Evolutionary conservation across 2,329 filamentous ascomycete species (phyloP), one percentile per base, ranked within the genome.

Genomic region (Sporothrix inflata): DNA sequence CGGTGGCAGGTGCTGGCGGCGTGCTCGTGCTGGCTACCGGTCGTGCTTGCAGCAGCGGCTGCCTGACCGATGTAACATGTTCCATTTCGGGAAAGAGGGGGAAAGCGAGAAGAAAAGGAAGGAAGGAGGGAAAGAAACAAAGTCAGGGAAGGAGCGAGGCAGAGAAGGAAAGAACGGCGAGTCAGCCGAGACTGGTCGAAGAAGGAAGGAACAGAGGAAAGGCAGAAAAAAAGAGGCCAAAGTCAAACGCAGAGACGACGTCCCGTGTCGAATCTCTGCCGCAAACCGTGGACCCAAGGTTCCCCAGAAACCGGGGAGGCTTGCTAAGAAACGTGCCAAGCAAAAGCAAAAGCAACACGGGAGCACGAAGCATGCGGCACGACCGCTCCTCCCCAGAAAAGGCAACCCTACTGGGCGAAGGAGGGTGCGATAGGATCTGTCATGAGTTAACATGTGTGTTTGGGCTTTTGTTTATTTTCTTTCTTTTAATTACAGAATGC

Each of bases 201-300:
- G 47, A 53, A 30, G 45, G 9, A 68, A 53, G 34, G 49, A 69
- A 45, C 14, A 19, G 34, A 24, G 38, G 40, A 42, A 24, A 63
- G 9, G 19, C 9, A 19, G 19, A 4, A 27, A 21, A 24, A 24
- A 42, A 27, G 12, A 6, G 4, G 30, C 19, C 21, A 45, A 14
- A 42, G 6, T 16, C 38, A 21, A 24, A 47, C 6, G 7, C 12
- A 19, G 38, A 45, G 14, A 45, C 14, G 11, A 65, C 38, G 7
- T 65, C n/a, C 60, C 60, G 60, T 30, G 60, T 45, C 34, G 30
- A 12, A 40, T 40, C 30, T 61, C 19, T 40, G 57, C 57, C 34
- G 57, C 57, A 61, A 4, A 61, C 5, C 21, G 53, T 47, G 19
- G 53, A 38, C 19, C 68, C 68, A 70, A 69, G 40, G 68, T 49